These are phyloP conservation scores for Mycena leptocephala DNA, from an alignment of 768 basidiomycete species.

Conservation along the genomic window DNA sequence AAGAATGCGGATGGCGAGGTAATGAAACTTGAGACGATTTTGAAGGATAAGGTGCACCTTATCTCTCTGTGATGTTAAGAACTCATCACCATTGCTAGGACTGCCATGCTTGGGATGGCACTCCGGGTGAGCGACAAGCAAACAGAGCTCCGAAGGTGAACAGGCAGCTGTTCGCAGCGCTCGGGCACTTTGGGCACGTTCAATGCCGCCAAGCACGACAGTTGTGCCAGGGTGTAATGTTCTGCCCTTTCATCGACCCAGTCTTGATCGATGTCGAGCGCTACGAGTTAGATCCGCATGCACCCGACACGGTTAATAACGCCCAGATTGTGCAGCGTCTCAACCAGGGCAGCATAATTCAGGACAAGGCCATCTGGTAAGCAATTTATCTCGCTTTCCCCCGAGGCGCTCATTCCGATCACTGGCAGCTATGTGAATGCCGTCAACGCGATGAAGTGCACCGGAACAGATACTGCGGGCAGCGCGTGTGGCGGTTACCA, in stretches of 20 bases:
- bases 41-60: constrained; percentile 4
- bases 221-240: neutral
- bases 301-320: neutral
- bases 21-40: neutral
- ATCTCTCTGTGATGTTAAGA: neutral
- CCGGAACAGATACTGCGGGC: neutral
- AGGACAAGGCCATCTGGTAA: neutral
- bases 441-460: constrained; percentile 1
- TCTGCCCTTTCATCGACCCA: neutral
- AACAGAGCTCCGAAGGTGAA: neutral
- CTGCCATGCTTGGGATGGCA: neutral
- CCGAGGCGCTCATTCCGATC: neutral
- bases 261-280: neutral
- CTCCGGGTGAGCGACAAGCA: neutral
- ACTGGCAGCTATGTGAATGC: neutral
- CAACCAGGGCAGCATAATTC: neutral
- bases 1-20: neutral
- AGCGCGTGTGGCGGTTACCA: neutral
- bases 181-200: neutral
- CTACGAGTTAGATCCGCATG: neutral
- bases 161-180: neutral
- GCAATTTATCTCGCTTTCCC: neutral
- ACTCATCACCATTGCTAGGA: neutral
- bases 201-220: neutral
- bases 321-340: neutral